Evolutionary conservation across 202 grass and related monocot species (phyloP).

Genomic region (Hordeum pubiflorum): DNA sequence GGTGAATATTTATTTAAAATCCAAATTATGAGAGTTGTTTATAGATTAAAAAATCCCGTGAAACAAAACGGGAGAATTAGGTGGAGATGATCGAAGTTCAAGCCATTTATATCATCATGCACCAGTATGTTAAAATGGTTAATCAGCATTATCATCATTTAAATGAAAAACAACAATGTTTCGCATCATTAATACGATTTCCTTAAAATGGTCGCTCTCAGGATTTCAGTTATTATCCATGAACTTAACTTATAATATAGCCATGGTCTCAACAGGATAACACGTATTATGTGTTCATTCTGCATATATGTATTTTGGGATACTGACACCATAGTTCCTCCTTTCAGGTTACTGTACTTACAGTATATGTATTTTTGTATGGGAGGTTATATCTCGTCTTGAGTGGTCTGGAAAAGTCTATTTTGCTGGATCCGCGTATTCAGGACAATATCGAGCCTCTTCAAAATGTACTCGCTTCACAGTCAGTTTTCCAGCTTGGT

Average conservation of each 20-base stretch:
- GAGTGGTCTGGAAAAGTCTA: slow-evolving; percentile 92
- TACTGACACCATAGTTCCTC: slow-evolving; percentile 24
- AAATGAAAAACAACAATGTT: background rate
- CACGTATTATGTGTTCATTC: background rate
- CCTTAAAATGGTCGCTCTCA: background rate
- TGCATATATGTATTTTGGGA: slow-evolving; percentile 17
- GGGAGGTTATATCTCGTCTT: slow-evolving; percentile 89
- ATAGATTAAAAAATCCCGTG: background rate
- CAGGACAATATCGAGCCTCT: slow-evolving; percentile 62
- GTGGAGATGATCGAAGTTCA: background rate
- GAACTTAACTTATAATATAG: background rate
- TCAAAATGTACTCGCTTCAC: slow-evolving; percentile 89
- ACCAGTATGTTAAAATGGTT: background rate
- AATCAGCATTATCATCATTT: background rate
- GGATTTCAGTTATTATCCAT: background rate
- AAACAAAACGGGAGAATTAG: background rate
- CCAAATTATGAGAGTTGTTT: background rate
- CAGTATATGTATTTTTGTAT: slow-evolving; percentile 91
- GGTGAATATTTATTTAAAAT: background rate
- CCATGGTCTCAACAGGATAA: background rate
- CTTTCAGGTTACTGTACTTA: slow-evolving; percentile 83
- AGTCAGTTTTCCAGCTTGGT: slow-evolving; percentile 92
- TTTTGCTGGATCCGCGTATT: slow-evolving; percentile 70
- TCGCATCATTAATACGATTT: background rate
- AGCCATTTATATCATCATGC: background rate